A percentile compares a stretch with the other conserved stretches of the same genome.
Evolutionary conservation across 371 early-diverging fungal species (phyloP).

Genomic region (Paraphysoderma sedebokerense): DNA sequence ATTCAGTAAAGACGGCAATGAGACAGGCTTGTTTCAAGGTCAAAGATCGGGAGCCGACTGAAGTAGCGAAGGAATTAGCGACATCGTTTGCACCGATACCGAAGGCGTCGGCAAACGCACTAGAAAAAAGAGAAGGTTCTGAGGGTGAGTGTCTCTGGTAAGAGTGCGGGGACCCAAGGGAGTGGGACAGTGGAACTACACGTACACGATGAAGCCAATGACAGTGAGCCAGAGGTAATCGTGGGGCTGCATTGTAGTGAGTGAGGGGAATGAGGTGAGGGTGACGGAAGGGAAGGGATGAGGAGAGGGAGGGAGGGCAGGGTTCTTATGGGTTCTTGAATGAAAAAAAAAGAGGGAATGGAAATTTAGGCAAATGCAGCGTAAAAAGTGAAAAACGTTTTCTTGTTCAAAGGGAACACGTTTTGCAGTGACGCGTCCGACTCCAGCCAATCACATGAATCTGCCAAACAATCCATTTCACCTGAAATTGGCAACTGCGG

Average conservation of each 20-base stretch:
- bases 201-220: conserved; percentile 40
- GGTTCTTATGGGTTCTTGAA: no score
- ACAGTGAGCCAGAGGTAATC: conserved; percentile 62
- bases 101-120: conserved; percentile 44
- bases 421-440: no score
- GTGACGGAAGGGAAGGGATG: not conserved
- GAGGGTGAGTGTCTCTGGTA: not conserved
- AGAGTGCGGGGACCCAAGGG: not conserved
- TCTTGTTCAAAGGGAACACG: no score
- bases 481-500: no score
- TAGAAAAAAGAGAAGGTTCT: not conserved
- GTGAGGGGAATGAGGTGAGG: not conserved
- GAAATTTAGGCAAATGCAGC: no score
- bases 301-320: no score
- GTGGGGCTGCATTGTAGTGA: conserved; percentile 32
- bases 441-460: no score
- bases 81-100: conserved; percentile 83
- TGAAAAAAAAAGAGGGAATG: no score
- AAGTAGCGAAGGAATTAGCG: conserved; percentile 75
- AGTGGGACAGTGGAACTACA: conserved; percentile 6
- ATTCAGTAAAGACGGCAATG: conserved; percentile 72
- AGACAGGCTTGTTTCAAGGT: conserved; percentile 48
- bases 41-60: conserved; percentile 64
- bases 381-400: no score
- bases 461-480: no score